Conservation (phyloP, 148 eudicot species). For the Rhododendron mucronatum region DNA sequence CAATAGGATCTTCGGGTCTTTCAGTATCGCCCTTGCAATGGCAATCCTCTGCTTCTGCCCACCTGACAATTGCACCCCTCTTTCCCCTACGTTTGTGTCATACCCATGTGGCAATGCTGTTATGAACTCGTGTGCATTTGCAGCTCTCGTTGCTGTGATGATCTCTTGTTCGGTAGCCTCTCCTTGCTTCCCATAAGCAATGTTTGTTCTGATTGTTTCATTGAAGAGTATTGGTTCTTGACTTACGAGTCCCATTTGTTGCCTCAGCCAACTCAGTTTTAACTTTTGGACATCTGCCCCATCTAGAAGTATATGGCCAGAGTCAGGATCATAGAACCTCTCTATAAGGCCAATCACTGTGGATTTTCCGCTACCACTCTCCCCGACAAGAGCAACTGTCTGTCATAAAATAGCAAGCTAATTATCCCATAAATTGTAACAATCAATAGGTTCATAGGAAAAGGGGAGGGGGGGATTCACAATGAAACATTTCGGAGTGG, state of each 20-base stretch:
- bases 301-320: conserved; percentile 51
- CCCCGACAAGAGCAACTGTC: conserved; percentile 88
- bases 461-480: background rate
- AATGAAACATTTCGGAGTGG: background rate
- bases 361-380: conserved; percentile 86
- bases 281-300: conserved; percentile 46
- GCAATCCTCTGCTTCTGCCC: conserved; percentile 89
- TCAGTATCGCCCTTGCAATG: conserved; percentile 67
- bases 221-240: conserved; percentile 88
- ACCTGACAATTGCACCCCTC: conserved; percentile 78
- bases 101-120: conserved; percentile 64
- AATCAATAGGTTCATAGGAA: background rate
- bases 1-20: conserved; percentile 61
- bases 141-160: conserved; percentile 50
- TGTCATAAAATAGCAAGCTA: conserved; percentile 16
- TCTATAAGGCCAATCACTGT: conserved; percentile 67
- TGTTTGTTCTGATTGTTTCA: conserved; percentile 69
- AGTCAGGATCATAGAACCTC: conserved; percentile 70
- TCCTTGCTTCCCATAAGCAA: conserved; percentile 68
- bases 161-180: conserved; percentile 55
- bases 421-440: background rate
- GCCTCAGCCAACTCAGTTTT: conserved; percentile 74
- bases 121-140: conserved; percentile 81
- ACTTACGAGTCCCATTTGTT: conserved; percentile 82
- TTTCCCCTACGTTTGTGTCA: conserved; percentile 67